Evolutionary conservation across 805 yeast genomes (phyloP).

Genomic region (Saccharomycopsis babjevae): DNA sequence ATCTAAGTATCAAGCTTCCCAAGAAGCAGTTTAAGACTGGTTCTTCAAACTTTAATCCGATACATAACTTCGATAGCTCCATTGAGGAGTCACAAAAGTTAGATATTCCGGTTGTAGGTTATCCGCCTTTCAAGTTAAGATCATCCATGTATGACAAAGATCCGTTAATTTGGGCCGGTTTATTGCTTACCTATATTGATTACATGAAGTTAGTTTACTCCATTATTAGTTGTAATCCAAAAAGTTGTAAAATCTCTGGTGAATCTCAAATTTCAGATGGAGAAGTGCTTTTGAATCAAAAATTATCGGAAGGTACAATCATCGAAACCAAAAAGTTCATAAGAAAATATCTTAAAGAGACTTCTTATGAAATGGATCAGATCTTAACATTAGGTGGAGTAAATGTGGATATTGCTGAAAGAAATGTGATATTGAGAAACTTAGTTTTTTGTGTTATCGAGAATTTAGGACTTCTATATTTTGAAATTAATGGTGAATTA

Average conservation of each 20-base stretch:
- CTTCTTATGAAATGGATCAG: slow-evolving; percentile 48
- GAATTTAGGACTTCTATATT: slow-evolving; percentile 41
- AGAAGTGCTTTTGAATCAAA: slow-evolving; percentile 24
- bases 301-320: slow-evolving; percentile 41
- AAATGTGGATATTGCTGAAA: slow-evolving; percentile 54
- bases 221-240: background rate
- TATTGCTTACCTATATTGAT: slow-evolving; percentile 51
- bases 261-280: slow-evolving; percentile 23
- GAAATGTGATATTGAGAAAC: slow-evolving; percentile 37
- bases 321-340: slow-evolving; percentile 49
- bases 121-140: slow-evolving; percentile 65
- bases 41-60: background rate
- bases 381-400: slow-evolving; percentile 62
- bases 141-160: slow-evolving; percentile 74
- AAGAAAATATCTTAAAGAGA: slow-evolving; percentile 48
- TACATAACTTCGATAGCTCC: background rate
- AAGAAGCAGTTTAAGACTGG: background rate
- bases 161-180: slow-evolving; percentile 75
- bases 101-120: slow-evolving; percentile 46
- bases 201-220: slow-evolving; percentile 35
- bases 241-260: background rate
- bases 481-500: slow-evolving; percentile 48
- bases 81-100: slow-evolving; percentile 8
- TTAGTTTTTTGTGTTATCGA: slow-evolving; percentile 44
- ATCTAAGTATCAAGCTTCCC: background rate